These are phyloP conservation scores for Piromyces finnis DNA, from an alignment of 192 early-diverging fungal species.

Conservation along the genomic window DNA sequence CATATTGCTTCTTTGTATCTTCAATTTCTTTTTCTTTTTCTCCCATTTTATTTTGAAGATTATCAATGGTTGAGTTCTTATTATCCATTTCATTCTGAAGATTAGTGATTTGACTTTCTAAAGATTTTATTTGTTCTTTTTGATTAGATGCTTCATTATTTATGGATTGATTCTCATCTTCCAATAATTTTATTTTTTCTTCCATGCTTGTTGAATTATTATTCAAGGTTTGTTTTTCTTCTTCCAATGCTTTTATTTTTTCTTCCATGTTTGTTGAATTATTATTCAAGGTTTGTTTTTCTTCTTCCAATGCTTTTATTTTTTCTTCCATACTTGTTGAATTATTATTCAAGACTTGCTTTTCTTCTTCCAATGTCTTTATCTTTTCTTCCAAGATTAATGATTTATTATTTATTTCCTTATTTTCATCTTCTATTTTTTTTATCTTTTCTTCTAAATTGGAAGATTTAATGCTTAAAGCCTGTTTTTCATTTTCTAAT, in stretches of 20 bases:
- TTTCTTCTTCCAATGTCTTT: neutral
- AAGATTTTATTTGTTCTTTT: neutral
- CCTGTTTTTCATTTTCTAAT: neutral
- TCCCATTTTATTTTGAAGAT: neutral
- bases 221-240: neutral
- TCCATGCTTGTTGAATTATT: neutral
- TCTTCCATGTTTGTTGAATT: neutral
- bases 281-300: neutral
- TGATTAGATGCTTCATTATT: neutral
- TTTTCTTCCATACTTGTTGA: neutral
- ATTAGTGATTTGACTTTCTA: neutral
- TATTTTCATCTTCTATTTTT: neutral
- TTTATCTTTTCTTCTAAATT: neutral
- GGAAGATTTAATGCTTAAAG: neutral
- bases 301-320: neutral
- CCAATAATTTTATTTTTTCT: neutral
- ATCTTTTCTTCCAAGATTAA: neutral
- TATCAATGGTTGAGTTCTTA: neutral
- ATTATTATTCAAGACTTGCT: neutral
- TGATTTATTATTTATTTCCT: neutral
- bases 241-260: neutral
- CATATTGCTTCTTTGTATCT: neutral
- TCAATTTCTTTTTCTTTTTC: neutral
- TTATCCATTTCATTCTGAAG: neutral
- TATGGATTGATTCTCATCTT: neutral